Evolutionary conservation across 148 eudicot species (phyloP), one percentile per base, ranked within the genome.

Genomic region (Rhododendron griersonianum): DNA sequence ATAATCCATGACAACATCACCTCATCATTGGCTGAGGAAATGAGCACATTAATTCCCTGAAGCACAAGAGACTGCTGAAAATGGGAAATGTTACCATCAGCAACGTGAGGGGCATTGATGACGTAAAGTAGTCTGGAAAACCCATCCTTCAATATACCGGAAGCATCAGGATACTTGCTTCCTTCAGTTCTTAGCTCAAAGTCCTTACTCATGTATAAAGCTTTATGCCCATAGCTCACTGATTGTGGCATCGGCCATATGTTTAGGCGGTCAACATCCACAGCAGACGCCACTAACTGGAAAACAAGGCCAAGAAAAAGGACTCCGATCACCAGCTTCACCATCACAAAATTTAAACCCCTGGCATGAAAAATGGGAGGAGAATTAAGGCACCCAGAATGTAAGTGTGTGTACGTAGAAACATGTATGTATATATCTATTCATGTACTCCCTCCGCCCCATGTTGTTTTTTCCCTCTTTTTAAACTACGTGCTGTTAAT

Each of bases 191-290:
- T 94, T 44, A 96, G 84, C 90, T 89, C 89, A 86, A 96, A 92
- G 71, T 92, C 92, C 86, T 87, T 88, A 61, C 91, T 87, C 35
- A 96, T 9, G 89, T 85, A 89, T n/a, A 93, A 85, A 67, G 39
- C 86, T 53, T 84, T 83, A 82, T 91, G 25, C 83, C 98, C 98
- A 87, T 92, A 44, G 44, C 82, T 91, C 76, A 86, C 90, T 75
- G 89, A 88, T 75, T 87, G 82, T 14, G 99, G 99, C 96, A 96
- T 93, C 82, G 99, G 99, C 99, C 99, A 96, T 93, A 96, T 91
- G 25, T 93, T 91, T 83, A 96, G 88, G 78, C 88, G 85, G 47
- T 93, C 89, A 21, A 78, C 59, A 82, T 87, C 81, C 81, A 77
- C 91, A 87, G 84, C 89, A 87, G 19, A 91, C 8, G 89, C 90